These are phyloP conservation scores for Trichoderma asperellum DNA, from an alignment of 2,329 filamentous ascomycete species.

Conservation along the genomic window DNA sequence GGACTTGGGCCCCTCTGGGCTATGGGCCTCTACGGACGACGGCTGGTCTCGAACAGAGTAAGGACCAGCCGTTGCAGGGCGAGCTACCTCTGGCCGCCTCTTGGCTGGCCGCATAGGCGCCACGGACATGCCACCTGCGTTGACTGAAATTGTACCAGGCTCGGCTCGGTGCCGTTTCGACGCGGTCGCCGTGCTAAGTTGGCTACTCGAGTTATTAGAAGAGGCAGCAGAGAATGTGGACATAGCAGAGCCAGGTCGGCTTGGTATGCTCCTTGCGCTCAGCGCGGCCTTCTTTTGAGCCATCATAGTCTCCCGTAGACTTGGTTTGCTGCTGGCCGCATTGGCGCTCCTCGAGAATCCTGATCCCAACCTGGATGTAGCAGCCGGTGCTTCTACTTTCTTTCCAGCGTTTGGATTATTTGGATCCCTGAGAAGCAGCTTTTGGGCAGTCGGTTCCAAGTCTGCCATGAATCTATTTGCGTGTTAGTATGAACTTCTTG, in stretches of 20 bases:
- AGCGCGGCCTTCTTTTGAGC: conserved; percentile 72
- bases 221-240: conserved; percentile 53
- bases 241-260: conserved; percentile 67
- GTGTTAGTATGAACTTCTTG: conserved; percentile 1
- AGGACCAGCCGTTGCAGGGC: conserved; percentile 67
- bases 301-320: conserved; percentile 80
- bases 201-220: conserved; percentile 49
- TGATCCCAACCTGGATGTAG: conserved; percentile 49
- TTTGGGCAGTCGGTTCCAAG: conserved; percentile 78
- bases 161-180: conserved; percentile 50
- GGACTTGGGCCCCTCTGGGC: conserved; percentile 52
- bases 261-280: conserved; percentile 54
- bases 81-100: conserved; percentile 60
- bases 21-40: conserved; percentile 41
- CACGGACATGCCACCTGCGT: conserved; percentile 63
- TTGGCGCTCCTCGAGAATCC: conserved; percentile 66
- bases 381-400: conserved; percentile 51
- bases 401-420: conserved; percentile 75
- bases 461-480: conserved; percentile 70
- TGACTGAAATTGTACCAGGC: conserved; percentile 46
- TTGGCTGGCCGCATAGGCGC: conserved; percentile 65
- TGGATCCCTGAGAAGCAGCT: conserved; percentile 79
- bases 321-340: conserved; percentile 62
- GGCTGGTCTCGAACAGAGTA: conserved; percentile 64
- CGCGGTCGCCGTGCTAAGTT: conserved; percentile 32